These are phyloP conservation scores for Nothophaeocryptopus gaeumannii DNA, from an alignment of 2,329 filamentous ascomycete genomes.

Conservation along the genomic window DNA sequence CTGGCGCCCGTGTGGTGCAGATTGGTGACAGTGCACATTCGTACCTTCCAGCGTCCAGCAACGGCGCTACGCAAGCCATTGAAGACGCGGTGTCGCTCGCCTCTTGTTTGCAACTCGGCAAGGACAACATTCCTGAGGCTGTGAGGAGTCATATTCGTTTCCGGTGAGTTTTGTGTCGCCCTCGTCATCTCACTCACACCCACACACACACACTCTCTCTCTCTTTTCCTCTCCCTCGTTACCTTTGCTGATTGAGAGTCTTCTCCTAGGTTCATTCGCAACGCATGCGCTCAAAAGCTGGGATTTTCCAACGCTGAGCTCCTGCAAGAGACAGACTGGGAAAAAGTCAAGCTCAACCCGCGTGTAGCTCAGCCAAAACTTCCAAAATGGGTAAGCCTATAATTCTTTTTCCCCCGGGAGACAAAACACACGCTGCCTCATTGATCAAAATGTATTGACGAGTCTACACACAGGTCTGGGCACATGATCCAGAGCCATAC, in stretches of 20 bases:
- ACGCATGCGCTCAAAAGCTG: conserved; percentile 50
- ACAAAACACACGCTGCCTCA: too few species aligned
- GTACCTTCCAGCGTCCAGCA: conserved; percentile 45
- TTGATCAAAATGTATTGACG: conserved; percentile 22
- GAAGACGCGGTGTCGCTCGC: conserved; percentile 47
- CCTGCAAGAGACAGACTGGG: conserved; percentile 49
- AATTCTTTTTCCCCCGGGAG: too few species aligned
- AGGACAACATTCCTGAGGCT: conserved; percentile 36
- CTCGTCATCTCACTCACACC: neutral
- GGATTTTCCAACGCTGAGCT: conserved; percentile 49
- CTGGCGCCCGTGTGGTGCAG: conserved; percentile 43
- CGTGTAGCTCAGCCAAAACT: conserved; percentile 44
- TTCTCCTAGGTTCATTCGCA: conserved; percentile 43
- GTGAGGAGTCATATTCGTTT: conserved; percentile 36
- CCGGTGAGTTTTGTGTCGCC: conserved; percentile 36
- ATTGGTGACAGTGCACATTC: conserved; percentile 47
- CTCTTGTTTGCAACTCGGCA: conserved; percentile 44
- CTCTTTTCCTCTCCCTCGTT: too few species aligned
- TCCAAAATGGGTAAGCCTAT: conserved; percentile 42
- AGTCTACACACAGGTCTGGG: conserved; percentile 26
- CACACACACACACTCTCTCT: neutral
- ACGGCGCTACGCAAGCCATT: conserved; percentile 49
- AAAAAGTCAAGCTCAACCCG: conserved; percentile 47
- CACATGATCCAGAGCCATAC: conserved; percentile 26
- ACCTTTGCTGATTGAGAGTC: conserved; percentile 6